Percentiles rank a stretch among this genome's conserved stretches.
These are phyloP conservation scores for Saccharomycopsis fermentans DNA, from an alignment of 805 yeast species.

Conservation along the genomic window DNA sequence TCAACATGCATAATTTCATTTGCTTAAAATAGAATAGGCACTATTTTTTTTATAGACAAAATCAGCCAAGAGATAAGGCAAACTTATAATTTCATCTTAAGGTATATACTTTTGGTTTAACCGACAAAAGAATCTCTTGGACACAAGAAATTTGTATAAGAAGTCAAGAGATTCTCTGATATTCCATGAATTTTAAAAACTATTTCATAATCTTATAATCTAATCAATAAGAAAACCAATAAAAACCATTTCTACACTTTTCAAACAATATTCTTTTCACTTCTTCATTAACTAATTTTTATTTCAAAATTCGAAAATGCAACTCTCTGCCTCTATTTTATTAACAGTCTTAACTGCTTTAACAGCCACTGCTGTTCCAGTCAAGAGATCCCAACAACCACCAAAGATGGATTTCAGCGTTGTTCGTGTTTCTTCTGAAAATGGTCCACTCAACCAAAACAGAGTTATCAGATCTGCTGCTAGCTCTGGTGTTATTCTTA, in stretches of 20 bases:
- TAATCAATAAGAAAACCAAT: no score
- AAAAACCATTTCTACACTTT: neutral
- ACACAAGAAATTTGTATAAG: no score
- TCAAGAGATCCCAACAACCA: slow-evolving; percentile 3
- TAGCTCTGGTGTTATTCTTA: slow-evolving; percentile 6
- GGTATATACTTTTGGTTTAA: no score
- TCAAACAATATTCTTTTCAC: neutral
- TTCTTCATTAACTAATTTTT: neutral
- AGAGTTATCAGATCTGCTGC: slow-evolving; percentile 4
- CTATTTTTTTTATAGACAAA: no score
- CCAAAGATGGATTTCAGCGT: slow-evolving; percentile 12
- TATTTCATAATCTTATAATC: no score
- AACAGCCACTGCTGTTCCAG: slow-evolving; percentile 8
- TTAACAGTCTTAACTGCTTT: slow-evolving; percentile 2
- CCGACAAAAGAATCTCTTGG: no score
- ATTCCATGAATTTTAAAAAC: no score
- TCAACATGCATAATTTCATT: no score
- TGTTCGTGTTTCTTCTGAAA: slow-evolving; percentile 2
- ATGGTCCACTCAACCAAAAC: neutral
- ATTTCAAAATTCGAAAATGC: slow-evolving; percentile 1
- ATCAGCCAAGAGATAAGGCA: no score
- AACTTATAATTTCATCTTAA: no score
- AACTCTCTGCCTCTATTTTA: slow-evolving; percentile 9
- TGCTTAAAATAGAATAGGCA: no score
- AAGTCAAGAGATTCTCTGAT: no score